Percentiles rank a stretch among this genome's conserved stretches.
phyloP scores from a whole-genome alignment of 208 protist genomes.

The Acanthamoeba triangularis region DNA sequence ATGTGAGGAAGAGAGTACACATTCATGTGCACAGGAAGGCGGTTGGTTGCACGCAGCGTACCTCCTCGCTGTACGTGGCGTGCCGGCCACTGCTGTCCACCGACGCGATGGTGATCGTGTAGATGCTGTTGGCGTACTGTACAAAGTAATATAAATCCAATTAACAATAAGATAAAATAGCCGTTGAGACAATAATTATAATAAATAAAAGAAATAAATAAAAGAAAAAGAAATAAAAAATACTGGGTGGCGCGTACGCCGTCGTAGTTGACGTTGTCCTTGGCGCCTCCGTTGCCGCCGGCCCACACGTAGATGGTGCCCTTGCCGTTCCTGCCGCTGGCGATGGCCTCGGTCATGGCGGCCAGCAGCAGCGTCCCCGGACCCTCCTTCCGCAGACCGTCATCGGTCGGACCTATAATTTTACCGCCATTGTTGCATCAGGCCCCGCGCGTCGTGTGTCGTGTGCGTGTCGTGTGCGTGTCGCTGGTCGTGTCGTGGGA shows the following conservation, averaged over 20 bases:
- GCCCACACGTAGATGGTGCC: constrained; percentile 70
- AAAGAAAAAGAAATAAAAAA: neutral
- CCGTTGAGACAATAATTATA: too few species aligned
- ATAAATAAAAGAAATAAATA: neutral
- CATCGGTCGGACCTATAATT: constrained; percentile 17
- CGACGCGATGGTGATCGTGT: constrained; percentile 28
- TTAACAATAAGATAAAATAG: neutral
- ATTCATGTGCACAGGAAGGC: too few species aligned
- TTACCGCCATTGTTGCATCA: neutral
- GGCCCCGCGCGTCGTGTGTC: neutral
- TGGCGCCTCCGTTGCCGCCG: constrained; percentile 19
- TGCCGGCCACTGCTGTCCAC: constrained; percentile 4
- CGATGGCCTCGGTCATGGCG: constrained; percentile 1
- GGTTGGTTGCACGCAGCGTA: neutral
- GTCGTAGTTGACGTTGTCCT: constrained; percentile 71
- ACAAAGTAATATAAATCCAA: neutral
- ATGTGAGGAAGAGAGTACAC: neutral
- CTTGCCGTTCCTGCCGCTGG: neutral
- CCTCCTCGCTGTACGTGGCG: constrained; percentile 45
- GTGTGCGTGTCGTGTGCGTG: neutral
- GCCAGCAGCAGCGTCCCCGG: neutral
- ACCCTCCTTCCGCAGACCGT: constrained; percentile 29
- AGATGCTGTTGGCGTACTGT: constrained; percentile 65
- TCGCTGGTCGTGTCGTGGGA: neutral
- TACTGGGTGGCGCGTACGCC: neutral